These are phyloP conservation scores for Podospora fimiseda DNA, from an alignment of 495 filamentous ascomycete genomes.

Conservation along the genomic window DNA sequence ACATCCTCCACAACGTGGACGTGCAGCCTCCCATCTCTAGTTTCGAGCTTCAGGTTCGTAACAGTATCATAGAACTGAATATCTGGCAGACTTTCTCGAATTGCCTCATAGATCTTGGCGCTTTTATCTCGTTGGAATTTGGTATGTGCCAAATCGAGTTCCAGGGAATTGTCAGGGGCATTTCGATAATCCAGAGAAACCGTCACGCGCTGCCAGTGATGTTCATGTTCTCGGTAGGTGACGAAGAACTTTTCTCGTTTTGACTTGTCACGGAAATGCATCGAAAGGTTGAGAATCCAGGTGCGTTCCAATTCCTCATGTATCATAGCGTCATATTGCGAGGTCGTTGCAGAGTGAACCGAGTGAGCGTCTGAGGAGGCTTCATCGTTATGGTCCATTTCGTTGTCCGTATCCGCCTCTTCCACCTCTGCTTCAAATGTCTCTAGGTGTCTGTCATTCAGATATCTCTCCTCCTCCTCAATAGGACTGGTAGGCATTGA, in stretches of 20 bases:
- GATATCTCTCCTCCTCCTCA: slow-evolving; percentile 21
- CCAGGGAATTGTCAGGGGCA: slow-evolving; percentile 73
- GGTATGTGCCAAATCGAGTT: slow-evolving; percentile 69
- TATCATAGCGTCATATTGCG: slow-evolving; percentile 53
- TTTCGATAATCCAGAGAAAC: slow-evolving; percentile 90
- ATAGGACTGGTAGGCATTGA: slow-evolving; percentile 26
- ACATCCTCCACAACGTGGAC: slow-evolving; percentile 98
- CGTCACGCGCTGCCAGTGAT: slow-evolving; percentile 80
- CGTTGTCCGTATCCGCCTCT: slow-evolving; percentile 8
- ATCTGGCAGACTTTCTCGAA: slow-evolving; percentile 81
- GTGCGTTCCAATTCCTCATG: slow-evolving; percentile 75
- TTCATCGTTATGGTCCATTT: slow-evolving; percentile 13
- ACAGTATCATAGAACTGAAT: slow-evolving; percentile 95
- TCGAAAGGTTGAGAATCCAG: slow-evolving; percentile 97
- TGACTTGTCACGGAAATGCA: slow-evolving; percentile 95
- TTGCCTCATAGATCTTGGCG: slow-evolving; percentile 91
- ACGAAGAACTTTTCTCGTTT: slow-evolving; percentile 98
- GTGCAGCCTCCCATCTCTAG: slow-evolving; percentile 80
- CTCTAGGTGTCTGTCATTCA: no score
- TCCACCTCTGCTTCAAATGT: slow-evolving; percentile 12
- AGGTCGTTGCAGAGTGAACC: slow-evolving; percentile 41
- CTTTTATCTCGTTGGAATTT: slow-evolving; percentile 90
- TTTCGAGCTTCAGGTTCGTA: slow-evolving; percentile 93
- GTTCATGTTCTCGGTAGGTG: slow-evolving; percentile 73
- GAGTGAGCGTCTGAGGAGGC: slow-evolving; percentile 26